These are phyloP conservation scores for Erodium texanum DNA, from an alignment of 441 rosid species.

Conservation along the genomic window DNA sequence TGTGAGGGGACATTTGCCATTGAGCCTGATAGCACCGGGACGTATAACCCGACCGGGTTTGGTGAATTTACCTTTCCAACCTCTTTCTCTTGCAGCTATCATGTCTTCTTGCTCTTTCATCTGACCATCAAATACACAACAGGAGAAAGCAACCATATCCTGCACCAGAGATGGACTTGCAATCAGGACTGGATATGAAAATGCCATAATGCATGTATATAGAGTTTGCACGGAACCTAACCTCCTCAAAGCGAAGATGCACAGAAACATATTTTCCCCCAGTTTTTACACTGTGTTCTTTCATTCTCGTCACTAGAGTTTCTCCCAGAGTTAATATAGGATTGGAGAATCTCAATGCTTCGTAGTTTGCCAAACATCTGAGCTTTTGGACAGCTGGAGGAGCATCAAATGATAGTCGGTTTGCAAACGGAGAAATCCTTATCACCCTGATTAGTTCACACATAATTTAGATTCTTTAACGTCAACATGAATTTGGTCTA, in stretches of 20 bases:
- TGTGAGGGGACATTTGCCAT: slow-evolving; percentile 96
- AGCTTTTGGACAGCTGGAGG: slow-evolving; percentile 89
- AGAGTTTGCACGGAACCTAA: slow-evolving; percentile 26
- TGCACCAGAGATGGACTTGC: slow-evolving; percentile 25
- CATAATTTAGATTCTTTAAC: background rate
- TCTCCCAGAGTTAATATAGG: slow-evolving; percentile 74
- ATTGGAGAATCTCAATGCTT: slow-evolving; percentile 73
- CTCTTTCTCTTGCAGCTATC: slow-evolving; percentile 93
- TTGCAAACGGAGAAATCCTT: slow-evolving; percentile 98
- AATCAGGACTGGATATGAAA: slow-evolving; percentile 6
- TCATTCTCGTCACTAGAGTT: slow-evolving; percentile 83
- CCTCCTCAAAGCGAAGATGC: slow-evolving; percentile 99
- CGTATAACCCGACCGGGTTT: slow-evolving; percentile 97
- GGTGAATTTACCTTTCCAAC: slow-evolving; percentile 98
- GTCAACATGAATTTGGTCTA: background rate
- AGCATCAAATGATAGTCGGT: slow-evolving; percentile 93
- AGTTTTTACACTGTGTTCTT: slow-evolving; percentile 63
- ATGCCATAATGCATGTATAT: background rate
- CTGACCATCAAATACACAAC: slow-evolving; percentile 97
- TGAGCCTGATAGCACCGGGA: slow-evolving; percentile 93
- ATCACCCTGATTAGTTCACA: slow-evolving; percentile 55
- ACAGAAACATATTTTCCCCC: slow-evolving; percentile 85
- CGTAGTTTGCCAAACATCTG: slow-evolving; percentile 90
- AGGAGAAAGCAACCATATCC: slow-evolving; percentile 99
- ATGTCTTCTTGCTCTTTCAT: slow-evolving; percentile 75